Evolutionary conservation across 2,329 filamentous ascomycete species (phyloP), one percentile per base, ranked within the genome.

Genomic region (Fusarium stilboides): DNA sequence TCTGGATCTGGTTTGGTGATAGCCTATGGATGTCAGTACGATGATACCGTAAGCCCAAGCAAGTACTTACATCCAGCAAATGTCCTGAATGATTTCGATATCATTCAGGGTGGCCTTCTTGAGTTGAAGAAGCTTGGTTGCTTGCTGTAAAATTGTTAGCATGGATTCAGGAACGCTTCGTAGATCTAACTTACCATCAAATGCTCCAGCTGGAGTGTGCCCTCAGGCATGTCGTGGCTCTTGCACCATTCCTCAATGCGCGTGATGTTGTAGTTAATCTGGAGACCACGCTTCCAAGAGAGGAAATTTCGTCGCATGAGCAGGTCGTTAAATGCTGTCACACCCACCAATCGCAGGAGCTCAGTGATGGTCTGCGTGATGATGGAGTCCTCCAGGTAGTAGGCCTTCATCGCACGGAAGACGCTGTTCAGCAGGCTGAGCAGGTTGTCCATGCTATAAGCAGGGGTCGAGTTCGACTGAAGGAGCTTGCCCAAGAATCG

Each of bases 231-330:
- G 75, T 98, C 96, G 80, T 99, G 97, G 77, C 94, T 97, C 89
- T 99, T 99, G 84, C 96, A 99, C 96, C 96, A 99, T 82, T 99
- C 96, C 81, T 99, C 96, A 69, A 99, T 99, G 60, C 96, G 90
- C 24, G 96, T 99, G 80, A 99, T 99, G 84, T 99, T 99, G 86
- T 99, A 99, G 84, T 99, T 99, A 84, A 99, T 99, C 81, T 99
- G 96, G 56, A 99, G 88, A 74, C 96, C 96, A 80, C 96, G 94
- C 86, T 99, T 99, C 96, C 96, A 99, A 1, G 94, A 98, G 60
- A 99, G 88, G 88, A 99, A 99, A 82, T 98, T 98, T 74, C 96
- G 89, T 75, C 96, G 90, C 94, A 99, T 98, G 72, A 99, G 88
- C 68, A 99, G 85, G 79, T 99, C 96, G 79, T 99, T 99, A 85